Conservation (phyloP, 768 basidiomycete species). For the Strobilomyces dryophilus region DNA sequence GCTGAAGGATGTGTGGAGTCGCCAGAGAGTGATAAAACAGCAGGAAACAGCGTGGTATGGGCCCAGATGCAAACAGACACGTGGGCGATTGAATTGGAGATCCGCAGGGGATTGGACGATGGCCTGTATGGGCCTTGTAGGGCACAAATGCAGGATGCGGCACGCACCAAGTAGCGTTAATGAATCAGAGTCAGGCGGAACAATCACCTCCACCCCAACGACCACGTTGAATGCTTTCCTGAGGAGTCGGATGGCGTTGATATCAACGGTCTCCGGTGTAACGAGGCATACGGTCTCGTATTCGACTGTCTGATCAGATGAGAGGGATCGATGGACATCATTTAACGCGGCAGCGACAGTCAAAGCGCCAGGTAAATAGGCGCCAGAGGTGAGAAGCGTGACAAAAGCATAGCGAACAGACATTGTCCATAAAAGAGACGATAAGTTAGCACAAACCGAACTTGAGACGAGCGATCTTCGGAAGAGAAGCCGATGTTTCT, state of each 20-base stretch:
- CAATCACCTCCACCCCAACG: constrained; percentile 88
- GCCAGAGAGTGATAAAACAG: constrained; percentile 11
- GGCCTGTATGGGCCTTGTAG: constrained; percentile 2
- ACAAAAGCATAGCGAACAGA: constrained; percentile 75
- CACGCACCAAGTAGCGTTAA: constrained; percentile 76
- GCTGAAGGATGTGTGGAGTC: neutral
- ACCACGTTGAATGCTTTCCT: constrained; percentile 80
- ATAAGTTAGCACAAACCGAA: constrained; percentile 18
- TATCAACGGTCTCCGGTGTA: constrained; percentile 90
- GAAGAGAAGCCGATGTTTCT: neutral
- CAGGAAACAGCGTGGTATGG: constrained; percentile 18
- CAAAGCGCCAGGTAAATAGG: constrained; percentile 91
- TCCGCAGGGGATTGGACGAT: constrained; percentile 3
- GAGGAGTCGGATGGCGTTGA: constrained; percentile 73
- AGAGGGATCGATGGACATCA: constrained; percentile 53
- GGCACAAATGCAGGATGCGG: constrained; percentile 5
- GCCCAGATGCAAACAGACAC: constrained; percentile 4
- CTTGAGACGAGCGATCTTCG: no score
- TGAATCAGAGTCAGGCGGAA: constrained; percentile 58
- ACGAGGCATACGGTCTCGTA: constrained; percentile 84
- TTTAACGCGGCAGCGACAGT: constrained; percentile 80
- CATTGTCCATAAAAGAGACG: constrained; percentile 38
- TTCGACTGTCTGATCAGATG: constrained; percentile 45
- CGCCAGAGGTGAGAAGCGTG: constrained; percentile 87
- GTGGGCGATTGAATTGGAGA: constrained; percentile 10